These are phyloP conservation scores for Coemansia interrupta DNA, from an alignment of 192 early-diverging fungal genomes.

Conservation along the genomic window DNA sequence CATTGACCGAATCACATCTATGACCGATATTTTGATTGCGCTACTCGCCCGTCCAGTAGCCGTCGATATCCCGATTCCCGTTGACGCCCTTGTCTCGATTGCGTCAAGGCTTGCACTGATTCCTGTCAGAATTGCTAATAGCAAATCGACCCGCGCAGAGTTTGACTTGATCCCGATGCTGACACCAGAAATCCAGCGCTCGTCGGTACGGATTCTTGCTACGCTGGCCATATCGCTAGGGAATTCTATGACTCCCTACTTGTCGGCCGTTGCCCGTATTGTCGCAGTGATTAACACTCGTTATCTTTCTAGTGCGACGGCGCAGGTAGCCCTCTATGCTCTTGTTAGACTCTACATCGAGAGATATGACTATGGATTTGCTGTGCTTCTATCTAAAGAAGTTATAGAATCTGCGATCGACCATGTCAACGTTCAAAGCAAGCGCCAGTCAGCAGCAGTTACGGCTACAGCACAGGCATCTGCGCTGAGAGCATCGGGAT, in stretches of 20 bases:
- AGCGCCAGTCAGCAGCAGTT: neutral
- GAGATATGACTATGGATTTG: conserved; percentile 39
- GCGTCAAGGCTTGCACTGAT: conserved; percentile 38
- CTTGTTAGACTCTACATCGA: conserved; percentile 41
- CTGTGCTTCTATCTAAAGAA: conserved; percentile 33
- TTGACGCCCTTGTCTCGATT: conserved; percentile 16
- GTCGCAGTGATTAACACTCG: conserved; percentile 24
- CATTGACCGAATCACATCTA: conserved; percentile 38
- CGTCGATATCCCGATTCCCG: conserved; percentile 30
- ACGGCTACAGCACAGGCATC: conserved; percentile 5
- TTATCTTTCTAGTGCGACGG: conserved; percentile 22
- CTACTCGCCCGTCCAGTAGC: conserved; percentile 33
- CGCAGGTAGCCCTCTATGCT: conserved; percentile 28
- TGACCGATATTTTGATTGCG: conserved; percentile 34
- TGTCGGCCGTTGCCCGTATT: conserved; percentile 32
- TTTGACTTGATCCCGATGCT: conserved; percentile 30
- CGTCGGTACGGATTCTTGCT: conserved; percentile 40
- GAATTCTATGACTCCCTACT: conserved; percentile 33
- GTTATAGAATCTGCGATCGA: conserved; percentile 22
- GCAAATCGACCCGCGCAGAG: conserved; percentile 38
- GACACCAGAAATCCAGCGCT: conserved; percentile 40
- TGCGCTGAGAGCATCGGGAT: conserved; percentile 1
- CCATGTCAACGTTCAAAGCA: conserved; percentile 23
- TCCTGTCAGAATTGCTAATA: conserved; percentile 29
- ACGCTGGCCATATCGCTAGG: conserved; percentile 31